Evolutionary conservation across 495 filamentous ascomycete genomes (phyloP).

Genomic region (Symbiotaphrina buchneri): DNA sequence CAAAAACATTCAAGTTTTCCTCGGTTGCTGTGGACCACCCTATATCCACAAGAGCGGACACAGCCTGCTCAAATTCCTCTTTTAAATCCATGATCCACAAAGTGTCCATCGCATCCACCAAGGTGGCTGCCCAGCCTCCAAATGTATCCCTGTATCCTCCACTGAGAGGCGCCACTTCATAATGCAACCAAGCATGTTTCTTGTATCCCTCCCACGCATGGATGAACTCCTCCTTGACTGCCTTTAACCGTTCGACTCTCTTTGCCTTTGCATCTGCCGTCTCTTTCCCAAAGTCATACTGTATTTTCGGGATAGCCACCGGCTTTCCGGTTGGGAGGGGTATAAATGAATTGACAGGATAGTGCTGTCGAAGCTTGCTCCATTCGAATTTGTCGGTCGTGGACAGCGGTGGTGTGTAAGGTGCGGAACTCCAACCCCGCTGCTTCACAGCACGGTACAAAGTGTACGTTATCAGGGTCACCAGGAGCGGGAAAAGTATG

Average conservation of each 20-base stretch:
- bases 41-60: constrained; percentile 17
- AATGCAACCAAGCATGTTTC: constrained; percentile 52
- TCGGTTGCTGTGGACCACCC: constrained; percentile 12
- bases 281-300: no score
- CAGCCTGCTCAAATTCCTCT: constrained; percentile 33
- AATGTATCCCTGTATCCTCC: constrained; percentile 24
- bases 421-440: no score
- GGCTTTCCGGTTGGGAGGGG: no score
- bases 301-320: no score
- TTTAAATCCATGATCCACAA: constrained; percentile 39
- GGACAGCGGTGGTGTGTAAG: no score
- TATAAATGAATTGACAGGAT: no score
- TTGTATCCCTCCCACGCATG: constrained; percentile 61
- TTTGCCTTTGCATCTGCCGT: not conserved
- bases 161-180: constrained; percentile 50
- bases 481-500: no score
- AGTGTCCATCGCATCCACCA: constrained; percentile 38
- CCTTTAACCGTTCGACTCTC: constrained; percentile 9
- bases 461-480: no score
- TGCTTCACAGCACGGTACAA: no score
- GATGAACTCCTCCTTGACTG: constrained; percentile 44
- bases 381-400: no score
- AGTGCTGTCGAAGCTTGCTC: no score
- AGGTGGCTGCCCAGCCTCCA: constrained; percentile 37
- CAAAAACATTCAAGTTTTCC: constrained; percentile 22